Conservation (phyloP, 371 early-diverging fungal species). For the Dinochytrium kinnereticum region DNA sequence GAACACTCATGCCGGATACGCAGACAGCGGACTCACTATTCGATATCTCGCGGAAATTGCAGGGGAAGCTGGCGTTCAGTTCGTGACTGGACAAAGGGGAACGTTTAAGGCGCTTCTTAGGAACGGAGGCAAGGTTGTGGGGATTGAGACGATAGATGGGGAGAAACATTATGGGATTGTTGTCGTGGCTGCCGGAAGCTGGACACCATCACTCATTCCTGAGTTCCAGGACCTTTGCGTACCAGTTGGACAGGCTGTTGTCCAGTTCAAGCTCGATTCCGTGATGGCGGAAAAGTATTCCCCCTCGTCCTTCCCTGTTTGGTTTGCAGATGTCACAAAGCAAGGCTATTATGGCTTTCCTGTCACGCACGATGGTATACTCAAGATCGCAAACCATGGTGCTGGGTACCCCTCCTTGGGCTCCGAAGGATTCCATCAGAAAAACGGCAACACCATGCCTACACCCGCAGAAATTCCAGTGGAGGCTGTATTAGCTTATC, state of each 20-base stretch:
- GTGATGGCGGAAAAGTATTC: constrained; percentile 17
- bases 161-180: constrained; percentile 50
- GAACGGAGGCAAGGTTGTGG: constrained; percentile 39
- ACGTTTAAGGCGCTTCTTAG: constrained; percentile 36
- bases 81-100: constrained; percentile 50
- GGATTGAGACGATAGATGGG: constrained; percentile 54
- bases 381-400: constrained; percentile 61
- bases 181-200: constrained; percentile 59
- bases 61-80: constrained; percentile 46
- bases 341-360: constrained; percentile 65
- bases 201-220: constrained; percentile 59
- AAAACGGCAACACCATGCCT: neutral
- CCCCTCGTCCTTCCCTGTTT: constrained; percentile 51
- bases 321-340: constrained; percentile 58
- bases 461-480: constrained; percentile 21
- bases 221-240: constrained; percentile 45
- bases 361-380: constrained; percentile 47
- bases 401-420: constrained; percentile 48
- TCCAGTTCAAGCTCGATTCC: constrained; percentile 51
- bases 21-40: constrained; percentile 32
- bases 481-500: constrained; percentile 20
- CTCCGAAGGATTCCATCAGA: constrained; percentile 1
- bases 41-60: constrained; percentile 30
- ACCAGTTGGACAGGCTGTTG: constrained; percentile 61
- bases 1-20: constrained; percentile 30